Conservation (phyloP, 768 basidiomycete species). For the Mycena alexandri region DNA sequence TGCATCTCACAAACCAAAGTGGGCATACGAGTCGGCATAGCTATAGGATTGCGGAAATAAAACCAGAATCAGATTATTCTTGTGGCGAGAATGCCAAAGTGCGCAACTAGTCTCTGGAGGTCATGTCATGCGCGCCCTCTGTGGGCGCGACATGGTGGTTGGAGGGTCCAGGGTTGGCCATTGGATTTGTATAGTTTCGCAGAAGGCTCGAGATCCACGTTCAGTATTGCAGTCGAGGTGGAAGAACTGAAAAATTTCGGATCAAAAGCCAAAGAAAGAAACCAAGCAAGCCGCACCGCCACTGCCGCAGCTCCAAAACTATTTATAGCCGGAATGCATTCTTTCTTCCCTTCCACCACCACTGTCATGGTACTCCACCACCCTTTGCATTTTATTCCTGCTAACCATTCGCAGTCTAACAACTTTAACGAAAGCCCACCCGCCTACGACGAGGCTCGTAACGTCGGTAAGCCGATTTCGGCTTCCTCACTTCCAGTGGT, state of each 20-base stretch:
- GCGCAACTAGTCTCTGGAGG: slow-evolving; percentile 90
- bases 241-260: slow-evolving; percentile 25
- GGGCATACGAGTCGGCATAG: slow-evolving; percentile 96
- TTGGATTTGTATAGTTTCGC: slow-evolving; percentile 27
- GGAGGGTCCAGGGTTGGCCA: slow-evolving; percentile 46
- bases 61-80: slow-evolving; percentile 54
- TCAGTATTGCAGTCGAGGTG: slow-evolving; percentile 17
- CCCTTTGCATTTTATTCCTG: background rate
- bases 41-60: slow-evolving; percentile 56
- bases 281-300: background rate
- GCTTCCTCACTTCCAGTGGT: background rate
- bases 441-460: slow-evolving; percentile 58
- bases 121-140: slow-evolving; percentile 68
- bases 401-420: slow-evolving; percentile 19
- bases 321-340: slow-evolving; percentile 1
- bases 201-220: too few species aligned
- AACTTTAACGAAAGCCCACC: slow-evolving; percentile 58
- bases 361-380: slow-evolving; percentile 25
- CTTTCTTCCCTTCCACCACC: slow-evolving; percentile 12
- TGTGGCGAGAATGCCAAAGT: slow-evolving; percentile 43
- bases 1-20: slow-evolving; percentile 75
- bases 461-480: slow-evolving; percentile 33
- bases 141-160: slow-evolving; percentile 36
- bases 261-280: slow-evolving; percentile 4
- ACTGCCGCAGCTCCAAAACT: slow-evolving; percentile 15